Percentiles rank a stretch among this genome's conserved stretches.
Conservation (phyloP, 345 rosid species). For the Melaleuca quinquenervia region DNA sequence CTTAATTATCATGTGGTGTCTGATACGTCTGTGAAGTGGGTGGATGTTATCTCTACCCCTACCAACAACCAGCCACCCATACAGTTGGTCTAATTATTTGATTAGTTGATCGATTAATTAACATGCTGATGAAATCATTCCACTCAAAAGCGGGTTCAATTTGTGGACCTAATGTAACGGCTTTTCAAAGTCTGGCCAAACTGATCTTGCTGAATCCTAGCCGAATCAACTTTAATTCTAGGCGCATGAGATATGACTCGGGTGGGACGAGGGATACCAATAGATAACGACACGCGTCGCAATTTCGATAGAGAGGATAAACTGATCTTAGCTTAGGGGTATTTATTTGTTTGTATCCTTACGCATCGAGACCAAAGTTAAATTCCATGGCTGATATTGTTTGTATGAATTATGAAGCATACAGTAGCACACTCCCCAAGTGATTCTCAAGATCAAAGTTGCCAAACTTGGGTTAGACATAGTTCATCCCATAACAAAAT, state of each 20-base stretch:
- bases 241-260: not conserved
- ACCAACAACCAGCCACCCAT: not conserved
- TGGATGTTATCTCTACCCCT: not conserved
- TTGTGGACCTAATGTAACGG: not conserved
- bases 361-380: not conserved
- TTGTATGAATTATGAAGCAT: not conserved
- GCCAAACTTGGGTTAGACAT: not conserved
- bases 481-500: not conserved
- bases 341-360: not conserved
- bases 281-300: not conserved
- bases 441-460: too few species aligned
- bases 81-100: not conserved
- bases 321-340: not conserved
- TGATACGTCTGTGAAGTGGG: not conserved
- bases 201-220: not conserved
- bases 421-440: not conserved
- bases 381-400: too few species aligned
- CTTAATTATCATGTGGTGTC: not conserved
- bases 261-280: not conserved
- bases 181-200: not conserved
- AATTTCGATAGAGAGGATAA: not conserved
- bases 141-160: not conserved
- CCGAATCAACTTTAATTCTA: not conserved
- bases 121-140: not conserved
- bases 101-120: not conserved